Evolutionary conservation across 73 alveolate genomes (phyloP).

Genomic region (Breviolum minutum): DNA sequence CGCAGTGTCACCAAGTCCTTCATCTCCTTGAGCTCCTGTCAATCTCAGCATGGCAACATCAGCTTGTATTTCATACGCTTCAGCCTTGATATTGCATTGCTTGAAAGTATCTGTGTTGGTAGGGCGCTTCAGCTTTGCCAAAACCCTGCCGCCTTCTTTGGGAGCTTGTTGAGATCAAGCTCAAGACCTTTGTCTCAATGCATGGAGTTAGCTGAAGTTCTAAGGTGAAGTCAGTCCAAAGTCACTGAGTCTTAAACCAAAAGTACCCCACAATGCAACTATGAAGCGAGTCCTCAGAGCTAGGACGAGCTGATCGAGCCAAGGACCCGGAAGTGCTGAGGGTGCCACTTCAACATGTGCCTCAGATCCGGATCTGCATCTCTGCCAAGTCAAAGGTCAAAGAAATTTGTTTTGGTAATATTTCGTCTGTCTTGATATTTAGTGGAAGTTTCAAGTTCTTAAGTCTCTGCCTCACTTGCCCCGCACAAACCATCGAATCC

Average conservation of each 20-base stretch:
- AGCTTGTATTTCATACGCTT: neutral
- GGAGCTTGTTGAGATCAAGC: constrained; percentile 70
- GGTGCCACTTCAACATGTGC: constrained; percentile 69
- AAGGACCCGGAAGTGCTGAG: neutral
- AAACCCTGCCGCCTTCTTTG: neutral
- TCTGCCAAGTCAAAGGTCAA: too few relatives aligned
- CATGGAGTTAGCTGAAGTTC: neutral
- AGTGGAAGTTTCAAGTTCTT: neutral
- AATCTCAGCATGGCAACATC: too few relatives aligned
- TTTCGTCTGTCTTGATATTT: too few relatives aligned
- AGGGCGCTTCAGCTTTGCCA: neutral
- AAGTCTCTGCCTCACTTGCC: too few relatives aligned
- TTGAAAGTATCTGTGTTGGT: too few relatives aligned
- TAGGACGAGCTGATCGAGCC: neutral
- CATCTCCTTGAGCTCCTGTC: constrained; percentile 73
- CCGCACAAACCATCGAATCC: too few relatives aligned
- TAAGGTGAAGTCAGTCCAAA: neutral
- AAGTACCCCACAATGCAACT: constrained; percentile 87
- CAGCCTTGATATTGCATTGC: too few relatives aligned
- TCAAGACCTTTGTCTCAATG: constrained; percentile 35
- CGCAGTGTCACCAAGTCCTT: constrained; percentile 76
- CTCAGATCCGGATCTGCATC: neutral
- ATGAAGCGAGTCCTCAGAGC: constrained; percentile 81
- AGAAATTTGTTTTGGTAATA: too few relatives aligned
- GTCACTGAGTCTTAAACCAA: constrained; percentile 24